These are phyloP conservation scores for Emergomyces orientalis DNA, from an alignment of 2,329 filamentous ascomycete genomes.

Conservation along the genomic window DNA sequence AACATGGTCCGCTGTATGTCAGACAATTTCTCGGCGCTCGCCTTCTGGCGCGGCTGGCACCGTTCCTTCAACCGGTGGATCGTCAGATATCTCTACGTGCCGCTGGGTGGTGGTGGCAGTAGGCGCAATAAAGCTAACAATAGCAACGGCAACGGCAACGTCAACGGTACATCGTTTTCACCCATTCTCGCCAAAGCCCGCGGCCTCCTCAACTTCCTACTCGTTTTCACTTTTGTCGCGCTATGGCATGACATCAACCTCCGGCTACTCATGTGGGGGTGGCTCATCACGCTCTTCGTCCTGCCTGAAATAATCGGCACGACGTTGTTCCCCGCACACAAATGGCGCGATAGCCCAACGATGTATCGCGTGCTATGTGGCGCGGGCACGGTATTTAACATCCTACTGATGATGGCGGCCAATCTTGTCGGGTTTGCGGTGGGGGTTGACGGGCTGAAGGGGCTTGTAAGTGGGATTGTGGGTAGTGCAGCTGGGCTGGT, in stretches of 20 bases:
- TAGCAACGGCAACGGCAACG: background rate
- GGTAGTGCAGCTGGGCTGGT: slow-evolving; percentile 64
- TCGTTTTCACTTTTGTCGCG: slow-evolving; percentile 93
- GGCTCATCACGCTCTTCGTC: slow-evolving; percentile 91
- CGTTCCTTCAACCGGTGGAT: slow-evolving; percentile 91
- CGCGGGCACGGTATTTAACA: slow-evolving; percentile 69
- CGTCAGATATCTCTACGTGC: slow-evolving; percentile 86
- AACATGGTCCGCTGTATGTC: slow-evolving; percentile 97
- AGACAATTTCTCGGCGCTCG: slow-evolving; percentile 82
- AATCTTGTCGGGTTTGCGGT: slow-evolving; percentile 94
- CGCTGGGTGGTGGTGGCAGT: slow-evolving; percentile 61
- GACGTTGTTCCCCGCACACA: slow-evolving; percentile 61
- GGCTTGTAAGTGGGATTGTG: slow-evolving; percentile 64
- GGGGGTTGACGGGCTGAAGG: slow-evolving; percentile 76
- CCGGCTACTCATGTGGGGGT: slow-evolving; percentile 86
- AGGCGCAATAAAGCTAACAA: slow-evolving; percentile 18
- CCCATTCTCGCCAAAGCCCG: slow-evolving; percentile 43
- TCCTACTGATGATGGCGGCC: slow-evolving; percentile 90
- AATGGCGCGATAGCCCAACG: slow-evolving; percentile 61
- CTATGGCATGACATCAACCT: slow-evolving; percentile 97
- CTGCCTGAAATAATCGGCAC: slow-evolving; percentile 71
- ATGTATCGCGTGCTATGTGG: slow-evolving; percentile 72
- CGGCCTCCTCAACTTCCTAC: slow-evolving; percentile 64
- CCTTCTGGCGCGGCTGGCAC: slow-evolving; percentile 97
- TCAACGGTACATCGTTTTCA: background rate